Conservation (phyloP, 78 protist species). For the Dictyostelium purpureum region DNA sequence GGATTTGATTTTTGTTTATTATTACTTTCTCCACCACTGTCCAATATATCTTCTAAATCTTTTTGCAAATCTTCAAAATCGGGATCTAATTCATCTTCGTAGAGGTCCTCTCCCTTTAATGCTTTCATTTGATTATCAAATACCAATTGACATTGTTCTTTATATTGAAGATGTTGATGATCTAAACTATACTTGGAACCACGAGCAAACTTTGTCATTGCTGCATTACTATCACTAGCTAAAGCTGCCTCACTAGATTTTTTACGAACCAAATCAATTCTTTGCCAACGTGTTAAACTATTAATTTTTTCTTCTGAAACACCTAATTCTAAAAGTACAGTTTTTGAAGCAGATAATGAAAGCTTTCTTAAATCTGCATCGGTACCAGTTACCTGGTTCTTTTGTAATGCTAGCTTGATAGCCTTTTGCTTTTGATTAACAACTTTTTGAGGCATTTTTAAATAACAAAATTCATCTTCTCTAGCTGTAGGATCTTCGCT, state of each 20-base stretch:
- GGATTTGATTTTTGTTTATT: not conserved
- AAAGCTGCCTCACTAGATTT: slow-evolving; percentile 71
- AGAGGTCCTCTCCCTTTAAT: slow-evolving; percentile 35
- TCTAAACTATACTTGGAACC: slow-evolving; percentile 70
- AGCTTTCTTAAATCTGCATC: slow-evolving; percentile 81
- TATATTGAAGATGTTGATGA: slow-evolving; percentile 79
- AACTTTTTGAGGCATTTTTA: slow-evolving; percentile 77
- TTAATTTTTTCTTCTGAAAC: slow-evolving; percentile 66
- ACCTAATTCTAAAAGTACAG: slow-evolving; percentile 55
- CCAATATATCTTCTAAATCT: slow-evolving; percentile 42
- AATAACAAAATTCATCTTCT: slow-evolving; percentile 50
- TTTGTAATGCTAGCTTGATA: slow-evolving; percentile 41
- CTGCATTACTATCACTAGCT: slow-evolving; percentile 14
- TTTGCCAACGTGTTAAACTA: slow-evolving; percentile 65
- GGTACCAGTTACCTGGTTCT: slow-evolving; percentile 81
- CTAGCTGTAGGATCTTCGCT: slow-evolving; percentile 55
- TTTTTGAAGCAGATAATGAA: slow-evolving; percentile 35
- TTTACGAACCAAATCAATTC: slow-evolving; percentile 75
- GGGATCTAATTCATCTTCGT: slow-evolving; percentile 35
- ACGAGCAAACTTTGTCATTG: slow-evolving; percentile 79
- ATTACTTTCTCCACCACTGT: slow-evolving; percentile 15
- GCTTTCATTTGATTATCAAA: slow-evolving; percentile 72
- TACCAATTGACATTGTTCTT: slow-evolving; percentile 77
- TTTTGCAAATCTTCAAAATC: slow-evolving; percentile 41
- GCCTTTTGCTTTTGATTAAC: slow-evolving; percentile 69